Evolutionary conservation across 2,329 filamentous ascomycete genomes (phyloP), one percentile per base, ranked within the genome.

Genomic region (Neonectria coccinea): DNA sequence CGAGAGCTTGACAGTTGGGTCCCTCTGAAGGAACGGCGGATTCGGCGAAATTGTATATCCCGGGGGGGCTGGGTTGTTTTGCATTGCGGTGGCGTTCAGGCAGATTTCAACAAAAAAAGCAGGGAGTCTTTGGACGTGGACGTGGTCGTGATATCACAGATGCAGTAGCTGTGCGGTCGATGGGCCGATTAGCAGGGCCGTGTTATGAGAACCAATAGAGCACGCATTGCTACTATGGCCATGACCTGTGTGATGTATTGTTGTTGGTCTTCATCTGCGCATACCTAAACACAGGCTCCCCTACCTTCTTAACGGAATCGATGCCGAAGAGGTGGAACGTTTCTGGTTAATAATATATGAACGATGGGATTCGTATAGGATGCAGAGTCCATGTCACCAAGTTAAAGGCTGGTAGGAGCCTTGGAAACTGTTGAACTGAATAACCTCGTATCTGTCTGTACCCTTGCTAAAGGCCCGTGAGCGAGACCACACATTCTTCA

Each of bases 1-100:
- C 68, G 92, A 95, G 72, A 91, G 81, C 53, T 68, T 89, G 68
- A 88, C 91, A 68, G 67, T 75, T 53, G 75, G 76, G 42, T 68
- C 65, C 36, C 67, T 73, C 59, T 77, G 60, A 73, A 67, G 54
- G 58, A 62, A 36, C 39, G 20, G 51, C 20, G 62, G 59, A 63
- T 54, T 52, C 53, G 45, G 62, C 62, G 62, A 56, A 54, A 54
- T 67, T 66, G 65, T 68, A 70, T 69, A 69, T 68, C 71, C 71
- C 55, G 41, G 61, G 61, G 61, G 70, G 52, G 54, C 33, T 59
- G 61, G 70, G 71, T 66, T 73, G 67, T 51, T 73, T 73, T 73
- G 68, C 69, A 73, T 73, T 73, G 68, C 69, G 71, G 64, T 62
- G 71, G 71, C 71, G 71, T 73, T 73, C 59, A 58, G 71, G 71